Percentiles rank a stretch among this genome's conserved stretches.
phyloP scores from a whole-genome alignment of 2,329 filamentous ascomycete species.

The Xylariaceae sp. region DNA sequence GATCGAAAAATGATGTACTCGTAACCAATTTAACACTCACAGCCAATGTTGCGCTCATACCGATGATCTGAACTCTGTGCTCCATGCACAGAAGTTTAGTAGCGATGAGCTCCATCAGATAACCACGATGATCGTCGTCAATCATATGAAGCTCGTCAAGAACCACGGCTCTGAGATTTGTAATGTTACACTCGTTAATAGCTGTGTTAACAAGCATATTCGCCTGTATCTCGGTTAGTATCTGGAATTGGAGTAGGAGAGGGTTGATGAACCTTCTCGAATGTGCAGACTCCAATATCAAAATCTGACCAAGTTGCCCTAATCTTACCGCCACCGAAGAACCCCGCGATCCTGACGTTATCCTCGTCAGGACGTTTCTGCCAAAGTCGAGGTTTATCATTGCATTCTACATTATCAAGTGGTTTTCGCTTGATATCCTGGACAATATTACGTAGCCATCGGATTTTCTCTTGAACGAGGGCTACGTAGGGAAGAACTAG shows the following conservation, averaged over 20 bases:
- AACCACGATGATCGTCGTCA: slow-evolving; percentile 76
- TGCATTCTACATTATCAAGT: slow-evolving; percentile 39
- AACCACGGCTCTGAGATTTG: slow-evolving; percentile 69
- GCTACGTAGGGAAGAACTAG: slow-evolving; percentile 79
- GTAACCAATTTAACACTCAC: slow-evolving; percentile 50
- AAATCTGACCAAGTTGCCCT: slow-evolving; percentile 73
- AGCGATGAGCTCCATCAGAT: slow-evolving; percentile 75
- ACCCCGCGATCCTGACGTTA: slow-evolving; percentile 69
- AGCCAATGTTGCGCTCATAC: slow-evolving; percentile 80
- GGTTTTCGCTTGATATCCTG: slow-evolving; percentile 58
- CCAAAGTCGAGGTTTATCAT: slow-evolving; percentile 52
- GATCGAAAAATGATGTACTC: slow-evolving; percentile 3
- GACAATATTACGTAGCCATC: slow-evolving; percentile 73
- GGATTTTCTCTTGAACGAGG: slow-evolving; percentile 79
- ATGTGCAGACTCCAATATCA: slow-evolving; percentile 79
- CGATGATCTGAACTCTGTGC: slow-evolving; percentile 72
- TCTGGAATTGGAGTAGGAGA: neutral
- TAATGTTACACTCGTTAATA: slow-evolving; percentile 72
- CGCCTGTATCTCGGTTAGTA: slow-evolving; percentile 55
- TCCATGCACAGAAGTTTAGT: slow-evolving; percentile 75
- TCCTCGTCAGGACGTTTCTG: slow-evolving; percentile 62
- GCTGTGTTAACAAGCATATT: slow-evolving; percentile 76
- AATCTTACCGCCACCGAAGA: slow-evolving; percentile 75
- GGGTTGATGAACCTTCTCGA: slow-evolving; percentile 67
- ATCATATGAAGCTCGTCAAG: slow-evolving; percentile 85